Evolutionary conservation across 495 filamentous ascomycete genomes (phyloP).

Genomic region (Neurospora sublineolata): DNA sequence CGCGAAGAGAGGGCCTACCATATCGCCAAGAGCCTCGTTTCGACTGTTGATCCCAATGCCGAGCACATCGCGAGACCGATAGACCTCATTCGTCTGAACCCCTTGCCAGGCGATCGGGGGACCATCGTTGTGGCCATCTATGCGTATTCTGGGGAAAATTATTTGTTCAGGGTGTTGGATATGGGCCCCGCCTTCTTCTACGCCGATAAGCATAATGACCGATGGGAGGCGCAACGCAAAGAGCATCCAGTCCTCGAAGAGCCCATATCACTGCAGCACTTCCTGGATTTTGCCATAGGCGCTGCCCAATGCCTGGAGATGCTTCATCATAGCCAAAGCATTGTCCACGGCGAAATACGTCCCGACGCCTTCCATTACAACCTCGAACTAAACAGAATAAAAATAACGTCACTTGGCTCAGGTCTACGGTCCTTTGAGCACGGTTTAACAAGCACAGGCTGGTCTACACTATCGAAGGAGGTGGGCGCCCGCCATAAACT

Average conservation of each 20-base stretch:
- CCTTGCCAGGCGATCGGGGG: conserved; percentile 50
- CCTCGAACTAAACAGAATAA: conserved; percentile 53
- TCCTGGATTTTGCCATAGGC: conserved; percentile 81
- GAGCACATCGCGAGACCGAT: conserved; percentile 65
- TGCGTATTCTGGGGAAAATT: conserved; percentile 64
- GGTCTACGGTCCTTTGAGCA: conserved; percentile 79
- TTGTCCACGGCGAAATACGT: conserved; percentile 79
- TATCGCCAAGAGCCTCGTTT: conserved; percentile 57
- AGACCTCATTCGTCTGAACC: conserved; percentile 55
- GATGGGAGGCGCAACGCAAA: conserved; percentile 28
- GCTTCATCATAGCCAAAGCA: conserved; percentile 68
- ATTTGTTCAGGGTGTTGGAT: conserved; percentile 55
- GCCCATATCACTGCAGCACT: conserved; percentile 56
- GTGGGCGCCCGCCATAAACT: conserved; percentile 74
- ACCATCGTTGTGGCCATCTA: conserved; percentile 64
- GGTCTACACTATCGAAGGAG: conserved; percentile 68
- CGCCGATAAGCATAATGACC: conserved; percentile 37
- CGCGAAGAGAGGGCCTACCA: conserved; percentile 78
- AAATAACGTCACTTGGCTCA: conserved; percentile 72
- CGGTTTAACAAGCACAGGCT: conserved; percentile 71
- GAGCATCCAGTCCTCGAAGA: conserved; percentile 36
- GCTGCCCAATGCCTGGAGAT: conserved; percentile 77
- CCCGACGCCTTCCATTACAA: conserved; percentile 82
- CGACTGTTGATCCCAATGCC: conserved; percentile 60
- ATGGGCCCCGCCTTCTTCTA: conserved; percentile 66